Evolutionary conservation across 495 filamentous ascomycete species (phyloP), one percentile per base, ranked within the genome.

Genomic region (Astrothelium subdiscretum): DNA sequence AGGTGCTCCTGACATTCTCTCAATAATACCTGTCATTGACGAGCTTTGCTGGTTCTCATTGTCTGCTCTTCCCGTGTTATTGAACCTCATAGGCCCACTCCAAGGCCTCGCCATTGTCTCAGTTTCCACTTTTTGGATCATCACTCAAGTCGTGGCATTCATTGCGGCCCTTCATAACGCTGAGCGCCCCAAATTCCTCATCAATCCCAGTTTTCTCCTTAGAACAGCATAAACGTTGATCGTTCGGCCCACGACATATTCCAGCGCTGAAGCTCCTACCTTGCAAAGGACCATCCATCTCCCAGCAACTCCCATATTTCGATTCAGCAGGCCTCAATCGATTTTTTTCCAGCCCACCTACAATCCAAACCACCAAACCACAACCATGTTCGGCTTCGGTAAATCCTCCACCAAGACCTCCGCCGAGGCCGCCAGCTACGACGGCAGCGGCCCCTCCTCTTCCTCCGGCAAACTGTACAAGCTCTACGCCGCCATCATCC

Each of bases 401-500:
- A 48, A 57, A 62, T 26, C 54, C 40, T 51, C 35, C 57, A 13
- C 22, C 52, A 35, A 24, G 13, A 52, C 32, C 31, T 57, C 18
- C 44, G 10, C 51, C 52, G 62, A 27, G 5, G 62, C 66, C 52
- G 58, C 11, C 64, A 40, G 63, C 64, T 11, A 66, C 59, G 58
- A 62, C 38, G n/a, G 11, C 62, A 35, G 66, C 52, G 35, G 20
- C 57, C 8, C n/a, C 59, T 22, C 48, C 58, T 62, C 57, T 24
- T 58, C 44, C 59, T 57, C 35, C 32, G 66, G 61, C 62, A 64
- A 64, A 31, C 1, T 43, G 59, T 35, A 62, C 62, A 66, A 66
- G 52, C 59, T 59, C 29, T 66, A 32, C 26, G 64, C 38, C 75
- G 77, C 64, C 72, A 81, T 78, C 59, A 74, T 88, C 0, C 87